These are phyloP conservation scores for Akanthomyces dipterigenus DNA, from an alignment of 2,329 filamentous ascomycete species.

Conservation along the genomic window DNA sequence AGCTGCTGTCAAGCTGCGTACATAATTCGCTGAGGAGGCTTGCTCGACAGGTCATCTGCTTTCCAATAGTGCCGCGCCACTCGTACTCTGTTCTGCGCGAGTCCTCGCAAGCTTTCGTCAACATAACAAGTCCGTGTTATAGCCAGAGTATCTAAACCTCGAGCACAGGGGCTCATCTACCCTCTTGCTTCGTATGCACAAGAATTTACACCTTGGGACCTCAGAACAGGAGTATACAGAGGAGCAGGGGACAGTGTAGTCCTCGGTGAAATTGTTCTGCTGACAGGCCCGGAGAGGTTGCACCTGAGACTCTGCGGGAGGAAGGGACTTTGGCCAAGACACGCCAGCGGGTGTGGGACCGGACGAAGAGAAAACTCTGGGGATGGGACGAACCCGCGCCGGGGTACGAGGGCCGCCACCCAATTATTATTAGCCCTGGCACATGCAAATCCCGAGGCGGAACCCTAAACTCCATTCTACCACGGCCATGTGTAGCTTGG, in stretches of 20 bases:
- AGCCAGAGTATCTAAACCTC: background rate
- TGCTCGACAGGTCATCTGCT: background rate
- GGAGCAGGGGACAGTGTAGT: too few species aligned
- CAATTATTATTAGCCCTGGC: background rate
- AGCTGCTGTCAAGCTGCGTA: background rate
- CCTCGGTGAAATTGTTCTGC: too few species aligned
- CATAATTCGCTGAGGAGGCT: background rate
- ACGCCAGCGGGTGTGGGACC: background rate
- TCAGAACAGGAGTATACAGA: too few species aligned
- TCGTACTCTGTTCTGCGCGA: background rate
- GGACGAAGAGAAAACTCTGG: background rate
- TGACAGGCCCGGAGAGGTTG: too few species aligned
- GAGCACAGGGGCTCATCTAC: too few species aligned
- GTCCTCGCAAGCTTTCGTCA: background rate
- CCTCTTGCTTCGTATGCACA: too few species aligned
- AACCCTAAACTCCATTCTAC: too few species aligned
- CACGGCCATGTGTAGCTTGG: too few species aligned
- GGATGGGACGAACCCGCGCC: background rate
- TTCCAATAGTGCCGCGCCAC: constrained; percentile 5
- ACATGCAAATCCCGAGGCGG: background rate
- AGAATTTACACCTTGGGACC: too few species aligned
- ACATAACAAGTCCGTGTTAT: background rate
- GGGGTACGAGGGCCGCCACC: background rate
- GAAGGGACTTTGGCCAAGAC: background rate
- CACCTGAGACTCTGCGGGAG: background rate